Conservation (phyloP, 2,329 filamentous ascomycete species). For the Pestalotiopsis sp. region DNA sequence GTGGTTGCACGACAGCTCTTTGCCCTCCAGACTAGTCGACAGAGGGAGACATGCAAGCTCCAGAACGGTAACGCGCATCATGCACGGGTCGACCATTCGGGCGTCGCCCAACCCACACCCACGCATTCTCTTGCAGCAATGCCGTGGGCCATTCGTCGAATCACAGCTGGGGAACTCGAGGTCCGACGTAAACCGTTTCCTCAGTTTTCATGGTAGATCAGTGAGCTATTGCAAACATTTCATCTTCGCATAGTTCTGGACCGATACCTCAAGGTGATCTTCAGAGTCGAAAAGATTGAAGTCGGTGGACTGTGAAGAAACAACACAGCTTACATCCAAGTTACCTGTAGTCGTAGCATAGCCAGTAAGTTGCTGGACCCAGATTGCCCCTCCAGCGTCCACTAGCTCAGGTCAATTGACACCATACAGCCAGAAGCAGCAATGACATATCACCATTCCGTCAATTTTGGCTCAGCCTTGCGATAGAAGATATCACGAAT, state of each 20-base stretch:
- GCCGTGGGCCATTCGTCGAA: neutral
- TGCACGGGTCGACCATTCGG: slow-evolving; percentile 5
- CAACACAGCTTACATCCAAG: too few relatives aligned
- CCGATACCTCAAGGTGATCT: neutral
- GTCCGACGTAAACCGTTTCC: slow-evolving; percentile 9
- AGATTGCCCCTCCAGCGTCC: neutral
- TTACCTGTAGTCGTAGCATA: neutral
- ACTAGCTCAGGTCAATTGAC: neutral
- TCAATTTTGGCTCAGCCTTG: neutral
- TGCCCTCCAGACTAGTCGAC: neutral
- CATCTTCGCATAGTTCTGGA: neutral
- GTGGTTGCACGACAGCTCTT: slow-evolving; percentile 10
- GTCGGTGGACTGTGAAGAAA: too few relatives aligned
- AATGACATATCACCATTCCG: neutral
- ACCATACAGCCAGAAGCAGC: neutral
- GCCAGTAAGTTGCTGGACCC: neutral
- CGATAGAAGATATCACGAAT: neutral
- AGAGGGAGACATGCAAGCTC: neutral
- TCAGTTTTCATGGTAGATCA: neutral
- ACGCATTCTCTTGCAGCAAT: slow-evolving; percentile 4
- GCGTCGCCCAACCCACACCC: neutral
- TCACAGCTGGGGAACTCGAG: slow-evolving; percentile 4
- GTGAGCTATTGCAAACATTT: neutral
- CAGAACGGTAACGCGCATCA: slow-evolving; percentile 1
- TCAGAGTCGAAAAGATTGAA: neutral